A percentile compares a stretch with the other conserved stretches of the same genome.
Conservation (phyloP, 1,284 basidiomycete genomes). For the Boletus semigastroideus region DNA sequence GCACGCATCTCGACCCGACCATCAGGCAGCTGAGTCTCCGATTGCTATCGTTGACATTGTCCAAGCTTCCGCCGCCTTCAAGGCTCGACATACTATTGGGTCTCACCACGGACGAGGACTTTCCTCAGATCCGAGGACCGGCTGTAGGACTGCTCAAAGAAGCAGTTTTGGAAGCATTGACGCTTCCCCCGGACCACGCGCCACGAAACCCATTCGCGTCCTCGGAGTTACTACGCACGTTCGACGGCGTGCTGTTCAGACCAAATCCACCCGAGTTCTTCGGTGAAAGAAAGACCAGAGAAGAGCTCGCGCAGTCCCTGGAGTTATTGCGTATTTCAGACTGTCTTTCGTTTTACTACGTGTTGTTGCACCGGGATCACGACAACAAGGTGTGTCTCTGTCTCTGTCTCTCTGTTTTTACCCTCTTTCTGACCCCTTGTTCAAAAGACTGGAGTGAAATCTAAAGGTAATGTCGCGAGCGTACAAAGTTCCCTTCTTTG, state of each 20-base stretch:
- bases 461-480: conserved; percentile 15
- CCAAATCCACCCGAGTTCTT: conserved; percentile 30
- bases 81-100: conserved; percentile 55
- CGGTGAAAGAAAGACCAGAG: conserved; percentile 13
- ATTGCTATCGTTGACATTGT: conserved; percentile 51
- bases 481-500: conserved; percentile 23
- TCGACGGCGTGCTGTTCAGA: conserved; percentile 28
- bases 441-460: conserved; percentile 26
- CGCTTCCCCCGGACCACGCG: conserved; percentile 11
- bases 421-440: neutral
- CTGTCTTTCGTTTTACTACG: conserved; percentile 35
- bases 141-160: conserved; percentile 68
- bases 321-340: conserved; percentile 31
- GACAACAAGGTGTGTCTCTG: conserved; percentile 21
- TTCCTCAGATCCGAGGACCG: conserved; percentile 65
- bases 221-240: conserved; percentile 22
- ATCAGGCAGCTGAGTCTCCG: conserved; percentile 61
- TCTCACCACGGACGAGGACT: conserved; percentile 46
- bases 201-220: conserved; percentile 26
- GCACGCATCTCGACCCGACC: conserved; percentile 56
- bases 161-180: conserved; percentile 53
- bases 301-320: conserved; percentile 27
- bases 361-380: conserved; percentile 28
- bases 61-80: conserved; percentile 43
- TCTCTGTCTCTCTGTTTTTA: neutral